Conservation (phyloP, 192 early-diverging fungal species). For the Anaeromyces robustus region DNA sequence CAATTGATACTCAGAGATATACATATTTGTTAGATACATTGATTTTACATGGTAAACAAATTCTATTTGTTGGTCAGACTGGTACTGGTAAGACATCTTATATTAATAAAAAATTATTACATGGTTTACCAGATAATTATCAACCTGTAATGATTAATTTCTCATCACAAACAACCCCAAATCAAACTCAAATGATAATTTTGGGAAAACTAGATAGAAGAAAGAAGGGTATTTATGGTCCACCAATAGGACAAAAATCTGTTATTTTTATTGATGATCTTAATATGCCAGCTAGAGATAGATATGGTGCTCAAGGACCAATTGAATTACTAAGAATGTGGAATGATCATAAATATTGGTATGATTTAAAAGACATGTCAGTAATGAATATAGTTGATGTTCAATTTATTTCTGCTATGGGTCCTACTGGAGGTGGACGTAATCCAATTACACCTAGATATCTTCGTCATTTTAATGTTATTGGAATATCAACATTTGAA, state of each 20-base stretch:
- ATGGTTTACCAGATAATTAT: constrained; percentile 28
- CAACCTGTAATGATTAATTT: constrained; percentile 43
- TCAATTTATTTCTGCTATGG: constrained; percentile 38
- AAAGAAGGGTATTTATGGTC: constrained; percentile 42
- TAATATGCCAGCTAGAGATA: constrained; percentile 46
- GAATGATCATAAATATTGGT: constrained; percentile 39
- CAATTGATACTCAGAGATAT: constrained; percentile 42
- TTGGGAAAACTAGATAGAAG: constrained; percentile 45
- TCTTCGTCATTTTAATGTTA: constrained; percentile 35
- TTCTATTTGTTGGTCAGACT: constrained; percentile 39
- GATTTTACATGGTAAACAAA: constrained; percentile 27
- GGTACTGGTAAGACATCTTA: constrained; percentile 49
- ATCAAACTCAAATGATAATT: constrained; percentile 40
- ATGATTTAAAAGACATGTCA: constrained; percentile 43
- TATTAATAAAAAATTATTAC: constrained; percentile 31
- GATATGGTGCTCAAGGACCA: constrained; percentile 44
- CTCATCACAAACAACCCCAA: constrained; percentile 34
- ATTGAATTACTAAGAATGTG: constrained; percentile 37
- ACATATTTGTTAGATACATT: constrained; percentile 39
- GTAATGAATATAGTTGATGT: constrained; percentile 7
- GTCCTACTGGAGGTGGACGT: constrained; percentile 40
- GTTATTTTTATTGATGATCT: constrained; percentile 44
- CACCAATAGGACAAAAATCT: constrained; percentile 30
- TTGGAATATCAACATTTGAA: constrained; percentile 35
- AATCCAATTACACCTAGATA: constrained; percentile 36